Base-by-base conservation (phyloP, 1,284 basidiomycete species). In the Sporisorium iseilematis-ciliati region DNA sequence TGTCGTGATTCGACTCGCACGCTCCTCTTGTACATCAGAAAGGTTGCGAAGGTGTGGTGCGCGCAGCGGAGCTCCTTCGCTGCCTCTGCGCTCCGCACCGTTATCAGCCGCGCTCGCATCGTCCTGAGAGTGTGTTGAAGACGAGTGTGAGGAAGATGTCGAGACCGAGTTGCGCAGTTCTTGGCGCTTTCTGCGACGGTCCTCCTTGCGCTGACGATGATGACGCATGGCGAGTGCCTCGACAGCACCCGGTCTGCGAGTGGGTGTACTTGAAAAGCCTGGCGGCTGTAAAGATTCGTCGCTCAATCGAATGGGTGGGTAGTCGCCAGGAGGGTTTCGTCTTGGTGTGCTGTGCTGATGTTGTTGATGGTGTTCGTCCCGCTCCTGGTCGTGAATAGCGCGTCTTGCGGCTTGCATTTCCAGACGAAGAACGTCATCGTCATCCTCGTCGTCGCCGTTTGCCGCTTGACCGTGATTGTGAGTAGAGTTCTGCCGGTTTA, bases 201-300 rank as follows among this genome's bases (percentile, higher is more conserved):
- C 55, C 26, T 64, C 21, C 35, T 57, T 65, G 42, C 58, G 73
- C 3, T 66, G 54, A 8, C 46, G 49, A 14, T 54, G 66, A 50
- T 75, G 73, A n/a, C 73, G 73, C 67, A 71, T 57, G 4, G 73
- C 73, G 18, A 75, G 67, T 10, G 59, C 63, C 40, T 75, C 73
- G n/a, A 75, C 73, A 5, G 61, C 73, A 29, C 67, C 67, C 18
- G 66, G 65, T 51, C 72, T 58, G 33, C 72, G 65, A 40, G 63
- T 75, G 5, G 66, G 31, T 5, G 26, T 20, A 12, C 66, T 18
- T 14, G 52, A 14, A 4, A 50, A 53, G 18, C 55, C 41, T 3
- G 11, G 49, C 12, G 65, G 59, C 10, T 57, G 43, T 10, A 43
- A 6, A 4, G 52, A 50, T n/a, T 75, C 65, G 45, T 74, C 71